Conservation (phyloP, 129 eudicot species). For the Flaveria brownii region DNA sequence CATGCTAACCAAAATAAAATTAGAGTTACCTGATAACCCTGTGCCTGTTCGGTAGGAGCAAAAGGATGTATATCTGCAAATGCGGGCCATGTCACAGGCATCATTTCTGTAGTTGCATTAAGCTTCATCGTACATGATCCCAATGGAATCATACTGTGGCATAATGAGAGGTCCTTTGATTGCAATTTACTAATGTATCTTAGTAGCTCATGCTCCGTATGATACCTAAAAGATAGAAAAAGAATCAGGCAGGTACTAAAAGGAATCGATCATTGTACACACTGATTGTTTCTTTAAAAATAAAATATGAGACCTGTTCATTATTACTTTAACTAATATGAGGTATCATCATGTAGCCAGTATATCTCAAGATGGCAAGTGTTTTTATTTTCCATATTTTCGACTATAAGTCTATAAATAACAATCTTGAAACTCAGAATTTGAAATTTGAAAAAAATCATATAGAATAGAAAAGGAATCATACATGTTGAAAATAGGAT, state of each 20-base stretch:
- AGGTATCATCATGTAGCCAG: not conserved
- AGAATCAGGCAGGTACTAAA: conserved; percentile 6
- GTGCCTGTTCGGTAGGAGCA: conserved; percentile 86
- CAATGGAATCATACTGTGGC: conserved; percentile 99
- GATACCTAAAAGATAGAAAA: conserved; percentile 45
- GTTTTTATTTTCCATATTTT: not conserved
- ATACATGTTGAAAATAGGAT: conserved; percentile 83
- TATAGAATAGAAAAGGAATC: conserved; percentile 30
- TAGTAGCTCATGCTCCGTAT: conserved; percentile 96
- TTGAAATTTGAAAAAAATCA: not conserved
- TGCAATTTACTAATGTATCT: conserved; percentile 83
- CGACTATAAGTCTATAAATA: conserved; percentile 6
- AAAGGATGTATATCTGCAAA: conserved; percentile 88
- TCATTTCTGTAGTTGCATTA: conserved; percentile 98
- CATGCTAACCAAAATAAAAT: not conserved
- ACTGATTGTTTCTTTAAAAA: not conserved
- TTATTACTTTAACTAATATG: not conserved
- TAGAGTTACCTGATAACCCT: conserved; percentile 69
- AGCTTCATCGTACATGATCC: conserved; percentile 99
- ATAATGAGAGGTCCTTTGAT: conserved; percentile 83
- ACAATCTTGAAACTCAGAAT: conserved; percentile 6
- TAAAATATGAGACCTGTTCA: not conserved
- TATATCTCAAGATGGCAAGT: conserved; percentile 1
- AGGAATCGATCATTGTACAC: not conserved
- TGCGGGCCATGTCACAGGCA: conserved; percentile 96